Percentiles rank a stretch among this genome's conserved stretches.
These are phyloP conservation scores for Camellia lanceoleosa DNA, from an alignment of 148 eudicot species.

Conservation along the genomic window DNA sequence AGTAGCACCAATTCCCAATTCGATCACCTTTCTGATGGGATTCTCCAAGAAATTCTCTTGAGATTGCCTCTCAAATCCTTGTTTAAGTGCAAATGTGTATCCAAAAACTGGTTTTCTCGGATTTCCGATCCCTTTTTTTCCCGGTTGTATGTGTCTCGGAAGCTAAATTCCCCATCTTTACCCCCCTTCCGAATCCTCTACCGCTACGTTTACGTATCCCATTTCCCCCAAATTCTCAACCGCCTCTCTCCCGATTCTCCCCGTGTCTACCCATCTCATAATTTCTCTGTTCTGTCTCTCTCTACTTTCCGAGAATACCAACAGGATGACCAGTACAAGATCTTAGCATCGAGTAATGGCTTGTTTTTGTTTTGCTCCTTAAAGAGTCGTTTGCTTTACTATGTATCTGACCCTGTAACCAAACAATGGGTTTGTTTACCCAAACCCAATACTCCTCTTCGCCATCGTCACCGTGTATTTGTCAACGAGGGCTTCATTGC, in stretches of 20 bases:
- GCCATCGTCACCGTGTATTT: conserved; percentile 1
- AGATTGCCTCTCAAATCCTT: conserved; percentile 15
- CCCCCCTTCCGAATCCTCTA: conserved; percentile 5
- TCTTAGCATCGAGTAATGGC: conserved; percentile 19
- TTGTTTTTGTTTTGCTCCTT: conserved; percentile 19
- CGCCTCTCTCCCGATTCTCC: conserved; percentile 6
- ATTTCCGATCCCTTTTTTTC: conserved; percentile 1
- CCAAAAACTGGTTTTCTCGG: conserved; percentile 3
- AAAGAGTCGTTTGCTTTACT: conserved; percentile 5
- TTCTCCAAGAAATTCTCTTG: not conserved
- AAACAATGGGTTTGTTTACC: conserved; percentile 21
- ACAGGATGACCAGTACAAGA: conserved; percentile 13
- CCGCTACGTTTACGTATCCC: conserved; percentile 14
- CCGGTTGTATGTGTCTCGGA: not conserved
- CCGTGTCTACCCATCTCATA: not conserved
- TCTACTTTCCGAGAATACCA: conserved; percentile 18
- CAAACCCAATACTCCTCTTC: not conserved
- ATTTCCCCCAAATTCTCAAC: not conserved
- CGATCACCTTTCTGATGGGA: not conserved
- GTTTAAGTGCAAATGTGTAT: conserved; percentile 18
- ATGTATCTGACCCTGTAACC: conserved; percentile 20
- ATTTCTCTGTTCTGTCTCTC: conserved; percentile 13
- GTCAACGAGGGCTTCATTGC: conserved; percentile 14
- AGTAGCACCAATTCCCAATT: not conserved
- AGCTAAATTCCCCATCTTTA: not conserved